Percentiles rank a stretch among this genome's conserved stretches.
phyloP scores from a whole-genome alignment of 345 rosid species.

The Corchorus capsularis region DNA sequence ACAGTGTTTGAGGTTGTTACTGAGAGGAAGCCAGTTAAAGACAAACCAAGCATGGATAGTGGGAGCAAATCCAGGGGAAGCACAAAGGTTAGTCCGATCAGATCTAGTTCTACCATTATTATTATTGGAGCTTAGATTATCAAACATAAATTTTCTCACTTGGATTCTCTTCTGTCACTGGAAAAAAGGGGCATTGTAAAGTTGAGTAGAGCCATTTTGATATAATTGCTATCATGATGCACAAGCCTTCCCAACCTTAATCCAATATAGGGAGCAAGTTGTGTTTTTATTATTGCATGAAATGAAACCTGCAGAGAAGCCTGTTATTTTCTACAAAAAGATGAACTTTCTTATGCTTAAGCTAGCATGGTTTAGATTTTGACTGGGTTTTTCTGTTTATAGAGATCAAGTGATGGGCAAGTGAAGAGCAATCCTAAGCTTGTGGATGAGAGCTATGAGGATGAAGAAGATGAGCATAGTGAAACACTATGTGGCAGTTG shows the following conservation, averaged over 20 bases:
- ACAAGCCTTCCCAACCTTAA: no score
- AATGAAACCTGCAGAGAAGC: neutral
- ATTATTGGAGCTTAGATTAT: neutral
- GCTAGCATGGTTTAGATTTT: neutral
- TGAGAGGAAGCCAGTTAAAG: constrained; percentile 81
- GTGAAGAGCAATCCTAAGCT: constrained; percentile 55
- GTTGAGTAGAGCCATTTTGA: neutral
- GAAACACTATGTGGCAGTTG: constrained; percentile 81
- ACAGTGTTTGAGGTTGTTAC: constrained; percentile 94
- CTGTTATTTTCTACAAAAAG: neutral
- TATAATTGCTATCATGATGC: no score
- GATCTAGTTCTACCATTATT: neutral
- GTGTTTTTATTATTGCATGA: neutral
- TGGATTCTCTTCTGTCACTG: neutral
- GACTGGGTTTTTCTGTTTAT: constrained; percentile 9
- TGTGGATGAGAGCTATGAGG: constrained; percentile 51
- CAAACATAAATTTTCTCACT: neutral
- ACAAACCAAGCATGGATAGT: constrained; percentile 82
- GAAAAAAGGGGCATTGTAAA: neutral
- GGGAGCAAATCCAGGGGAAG: constrained; percentile 73
- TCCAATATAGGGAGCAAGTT: neutral
- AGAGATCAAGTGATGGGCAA: constrained; percentile 76
- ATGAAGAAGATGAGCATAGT: constrained; percentile 74
- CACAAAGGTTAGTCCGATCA: constrained; percentile 52
- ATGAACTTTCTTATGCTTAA: neutral